Percentiles rank a stretch among this genome's conserved stretches.
These are phyloP conservation scores for Scleroderma citrinum DNA, from an alignment of 768 basidiomycete genomes.

Conservation along the genomic window DNA sequence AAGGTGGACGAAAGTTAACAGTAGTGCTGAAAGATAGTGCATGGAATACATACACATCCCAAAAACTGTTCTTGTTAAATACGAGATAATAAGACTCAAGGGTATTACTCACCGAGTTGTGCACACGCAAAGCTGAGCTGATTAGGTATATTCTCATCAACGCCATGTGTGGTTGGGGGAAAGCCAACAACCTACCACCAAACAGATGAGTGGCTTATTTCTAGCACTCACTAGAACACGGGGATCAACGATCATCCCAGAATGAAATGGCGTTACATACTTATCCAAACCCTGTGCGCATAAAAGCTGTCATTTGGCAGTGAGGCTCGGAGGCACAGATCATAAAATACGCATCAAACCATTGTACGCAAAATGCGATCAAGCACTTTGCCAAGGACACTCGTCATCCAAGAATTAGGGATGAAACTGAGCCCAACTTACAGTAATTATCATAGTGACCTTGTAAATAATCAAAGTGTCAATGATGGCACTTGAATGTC, in stretches of 20 bases:
- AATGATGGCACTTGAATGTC: too few species aligned
- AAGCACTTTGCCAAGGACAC: conserved; percentile 7
- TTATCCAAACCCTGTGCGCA: conserved; percentile 23
- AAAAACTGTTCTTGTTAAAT: background rate
- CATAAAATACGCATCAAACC: conserved; percentile 5
- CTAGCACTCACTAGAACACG: conserved; percentile 12
- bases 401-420: background rate
- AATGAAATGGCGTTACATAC: conserved; percentile 6
- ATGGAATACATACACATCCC: background rate
- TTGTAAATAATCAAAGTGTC: too few species aligned
- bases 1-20: too few species aligned
- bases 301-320: conserved; percentile 15
- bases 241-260: background rate
- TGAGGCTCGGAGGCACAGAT: background rate
- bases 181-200: conserved; percentile 18
- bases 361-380: conserved; percentile 16
- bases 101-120: conserved; percentile 10
- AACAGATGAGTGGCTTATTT: conserved; percentile 10
- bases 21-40: background rate
- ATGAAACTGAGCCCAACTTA: conserved; percentile 2
- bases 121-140: conserved; percentile 4
- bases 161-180: background rate
- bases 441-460: background rate
- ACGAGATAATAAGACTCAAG: background rate
- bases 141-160: background rate